Evolutionary conservation across 441 rosid genomes (phyloP).

Genomic region (Jatropha multifida): DNA sequence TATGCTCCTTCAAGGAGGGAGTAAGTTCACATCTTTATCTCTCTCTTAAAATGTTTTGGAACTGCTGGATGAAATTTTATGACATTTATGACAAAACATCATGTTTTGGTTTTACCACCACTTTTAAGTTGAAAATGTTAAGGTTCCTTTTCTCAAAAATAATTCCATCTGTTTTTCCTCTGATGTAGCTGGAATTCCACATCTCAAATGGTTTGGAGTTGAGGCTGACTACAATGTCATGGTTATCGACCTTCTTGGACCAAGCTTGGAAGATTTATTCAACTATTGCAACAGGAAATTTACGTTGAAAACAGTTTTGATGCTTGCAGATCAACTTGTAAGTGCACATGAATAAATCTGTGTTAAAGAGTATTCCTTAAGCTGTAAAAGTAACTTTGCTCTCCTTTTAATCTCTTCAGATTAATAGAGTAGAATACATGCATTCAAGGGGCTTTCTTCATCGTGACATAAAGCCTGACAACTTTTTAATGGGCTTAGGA

Average conservation of each 20-base stretch:
- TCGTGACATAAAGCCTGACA: constrained; percentile 98
- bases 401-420: constrained; percentile 41
- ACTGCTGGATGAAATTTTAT: background rate
- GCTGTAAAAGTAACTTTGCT: constrained; percentile 7
- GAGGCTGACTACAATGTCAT: constrained; percentile 85
- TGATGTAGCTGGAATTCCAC: constrained; percentile 86
- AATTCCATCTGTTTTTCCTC: constrained; percentile 25
- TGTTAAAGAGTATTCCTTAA: background rate
- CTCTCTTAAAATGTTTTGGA: background rate
- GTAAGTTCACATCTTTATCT: constrained; percentile 38
- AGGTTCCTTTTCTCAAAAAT: constrained; percentile 2
- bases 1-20: constrained; percentile 98
- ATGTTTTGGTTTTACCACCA: constrained; percentile 2
- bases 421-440: constrained; percentile 96
- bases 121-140: background rate
- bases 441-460: constrained; percentile 99
- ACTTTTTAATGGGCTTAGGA: constrained; percentile 96
- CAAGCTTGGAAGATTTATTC: constrained; percentile 96
- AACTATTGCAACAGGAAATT: constrained; percentile 93
- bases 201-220: constrained; percentile 96
- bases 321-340: constrained; percentile 98
- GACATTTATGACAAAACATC: background rate
- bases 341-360: constrained; percentile 26
- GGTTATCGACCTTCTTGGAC: constrained; percentile 98
- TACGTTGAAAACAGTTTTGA: constrained; percentile 85